Percentiles rank a stretch among this genome's conserved stretches.
Evolutionary conservation across 2,329 filamentous ascomycete species (phyloP).

Genomic region (Paecilomyces sp.): DNA sequence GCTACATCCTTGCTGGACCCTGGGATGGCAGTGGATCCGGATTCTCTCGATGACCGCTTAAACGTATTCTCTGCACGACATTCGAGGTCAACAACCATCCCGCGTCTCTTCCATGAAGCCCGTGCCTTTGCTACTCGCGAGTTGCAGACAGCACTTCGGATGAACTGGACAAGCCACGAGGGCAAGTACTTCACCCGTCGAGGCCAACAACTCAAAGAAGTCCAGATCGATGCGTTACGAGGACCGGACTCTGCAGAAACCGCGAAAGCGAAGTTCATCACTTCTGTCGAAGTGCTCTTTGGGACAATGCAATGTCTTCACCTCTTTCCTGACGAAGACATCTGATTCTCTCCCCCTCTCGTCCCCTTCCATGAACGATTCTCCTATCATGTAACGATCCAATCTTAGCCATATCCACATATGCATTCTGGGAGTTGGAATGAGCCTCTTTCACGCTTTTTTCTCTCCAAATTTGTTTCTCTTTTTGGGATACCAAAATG

Average conservation of each 20-base stretch:
- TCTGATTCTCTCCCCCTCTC: no score
- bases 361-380: not conserved
- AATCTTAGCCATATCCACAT: not conserved
- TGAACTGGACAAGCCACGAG: constrained; percentile 41
- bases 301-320: constrained; percentile 11
- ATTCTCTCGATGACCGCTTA: not conserved
- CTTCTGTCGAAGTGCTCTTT: constrained; percentile 15
- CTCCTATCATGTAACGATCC: not conserved
- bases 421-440: not conserved
- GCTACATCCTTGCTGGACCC: constrained; percentile 17
- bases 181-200: constrained; percentile 42
- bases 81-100: constrained; percentile 2
- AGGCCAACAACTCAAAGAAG: constrained; percentile 37
- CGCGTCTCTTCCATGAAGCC: constrained; percentile 15
- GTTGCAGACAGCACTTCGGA: constrained; percentile 35
- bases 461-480: not conserved
- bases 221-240: constrained; percentile 29
- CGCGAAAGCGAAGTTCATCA: constrained; percentile 14
- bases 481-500: not conserved
- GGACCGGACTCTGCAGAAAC: constrained; percentile 12
- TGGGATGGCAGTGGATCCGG: constrained; percentile 5
- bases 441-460: not conserved
- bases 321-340: constrained; percentile 6
- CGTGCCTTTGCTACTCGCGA: constrained; percentile 32
- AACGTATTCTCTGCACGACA: not conserved